Base-by-base conservation (phyloP, 2,329 filamentous ascomycete species). In the Penicillium glabrum region DNA sequence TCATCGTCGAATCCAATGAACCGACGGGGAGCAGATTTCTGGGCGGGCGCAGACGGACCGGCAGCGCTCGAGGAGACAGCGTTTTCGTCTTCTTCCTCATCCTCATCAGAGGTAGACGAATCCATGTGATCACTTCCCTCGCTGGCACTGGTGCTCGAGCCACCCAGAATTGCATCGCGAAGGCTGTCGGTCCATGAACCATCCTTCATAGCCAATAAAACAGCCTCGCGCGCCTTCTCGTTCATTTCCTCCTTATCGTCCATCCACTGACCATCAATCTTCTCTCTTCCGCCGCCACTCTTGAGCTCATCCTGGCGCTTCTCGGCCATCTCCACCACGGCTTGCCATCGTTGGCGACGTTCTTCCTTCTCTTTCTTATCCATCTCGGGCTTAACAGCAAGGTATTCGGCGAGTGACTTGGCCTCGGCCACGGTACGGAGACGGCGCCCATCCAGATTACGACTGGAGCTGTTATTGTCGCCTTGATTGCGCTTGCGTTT, bases 361-460 rank as follows among this genome's bases (percentile, higher is more conserved):
- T 89, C 89, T 71, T 97, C 93, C 69, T 92, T 93, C 73, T 98
- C 92, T 71, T 91, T 91, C 75, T 89, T 87, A 61, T 97, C 95
- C 93, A 99, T 97, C 59, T 97, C 93, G 0, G 96, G 95, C 72
- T 98, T 97, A 64, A 96, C 90, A 2, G 93, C 91, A 2, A 98
- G 83, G 69, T 97, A 98, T 72, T 98, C 93, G 0, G 96, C 95
- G 21, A 99, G 81, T 1, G 91, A 90, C 75, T 99, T 99, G 33
- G 95, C 95, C 73, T 99, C 95, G 37, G 90, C 93, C 27, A 98
- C 91, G 2, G 95, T 98, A 50, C 96, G 87, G 54, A 99, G 75
- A 55, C 95, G 85, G 23, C 95, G 87, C 0, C 95, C 95, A 68
- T 98, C 95, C 2, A 99, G 82, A 64, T 98, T 99, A 61, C 95